Evolutionary conservation across 2,329 filamentous ascomycete genomes (phyloP).

Genomic region (Aspergillus aculeatus): DNA sequence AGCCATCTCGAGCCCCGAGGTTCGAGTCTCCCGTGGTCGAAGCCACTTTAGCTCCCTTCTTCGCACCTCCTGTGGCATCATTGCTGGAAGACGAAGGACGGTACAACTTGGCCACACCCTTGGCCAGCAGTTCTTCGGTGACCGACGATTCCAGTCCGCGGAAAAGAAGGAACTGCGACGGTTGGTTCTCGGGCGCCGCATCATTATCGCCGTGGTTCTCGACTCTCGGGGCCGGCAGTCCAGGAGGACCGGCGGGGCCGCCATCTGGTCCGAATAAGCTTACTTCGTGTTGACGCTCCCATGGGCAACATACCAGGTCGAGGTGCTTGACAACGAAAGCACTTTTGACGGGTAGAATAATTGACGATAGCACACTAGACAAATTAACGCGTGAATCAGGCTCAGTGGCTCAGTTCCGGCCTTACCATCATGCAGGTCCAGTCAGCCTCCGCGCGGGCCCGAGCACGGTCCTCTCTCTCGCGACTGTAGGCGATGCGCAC

Average conservation of each 20-base stretch:
- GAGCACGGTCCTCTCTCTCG: conserved; percentile 52
- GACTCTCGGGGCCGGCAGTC: conserved; percentile 43
- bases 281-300: not conserved
- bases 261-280: conserved; percentile 21
- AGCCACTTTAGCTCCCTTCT: conserved; percentile 50
- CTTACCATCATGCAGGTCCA: conserved; percentile 57
- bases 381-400: not conserved
- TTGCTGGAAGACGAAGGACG: conserved; percentile 48
- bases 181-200: conserved; percentile 54
- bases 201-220: conserved; percentile 56
- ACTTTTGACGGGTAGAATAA: conserved; percentile 55
- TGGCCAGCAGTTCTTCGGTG: conserved; percentile 69
- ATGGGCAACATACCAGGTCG: conserved; percentile 48
- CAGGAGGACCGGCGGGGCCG: conserved; percentile 34
- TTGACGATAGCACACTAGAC: conserved; percentile 56
- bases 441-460: conserved; percentile 52
- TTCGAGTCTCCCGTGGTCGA: conserved; percentile 60
- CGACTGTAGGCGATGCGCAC: conserved; percentile 55
- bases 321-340: conserved; percentile 59
- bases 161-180: conserved; percentile 74
- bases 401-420: conserved; percentile 1
- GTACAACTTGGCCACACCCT: conserved; percentile 72
- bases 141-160: conserved; percentile 69
- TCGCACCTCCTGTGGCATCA: conserved; percentile 40
- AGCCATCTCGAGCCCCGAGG: conserved; percentile 69